Evolutionary conservation across 202 grass and related monocot species (phyloP).

Genomic region (Cymbopogon flexuosus): DNA sequence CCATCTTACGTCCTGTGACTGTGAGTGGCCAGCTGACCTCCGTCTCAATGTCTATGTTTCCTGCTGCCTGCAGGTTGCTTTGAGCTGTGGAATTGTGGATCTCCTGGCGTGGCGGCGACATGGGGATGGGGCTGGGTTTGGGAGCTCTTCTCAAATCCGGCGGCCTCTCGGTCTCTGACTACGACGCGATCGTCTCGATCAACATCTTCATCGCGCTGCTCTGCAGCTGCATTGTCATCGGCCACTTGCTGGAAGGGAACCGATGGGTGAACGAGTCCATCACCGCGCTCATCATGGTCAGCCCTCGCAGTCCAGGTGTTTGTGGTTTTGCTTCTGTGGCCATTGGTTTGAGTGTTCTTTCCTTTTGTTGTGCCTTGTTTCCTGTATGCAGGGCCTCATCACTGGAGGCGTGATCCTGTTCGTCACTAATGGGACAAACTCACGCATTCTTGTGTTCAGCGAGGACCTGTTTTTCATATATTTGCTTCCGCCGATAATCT

Average conservation of each 20-base stretch:
- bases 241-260: slow-evolving; percentile 82
- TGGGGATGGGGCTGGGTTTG: slow-evolving; percentile 49
- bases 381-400: slow-evolving; percentile 51
- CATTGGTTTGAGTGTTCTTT: not conserved
- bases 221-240: slow-evolving; percentile 79
- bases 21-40: not conserved
- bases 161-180: slow-evolving; percentile 30
- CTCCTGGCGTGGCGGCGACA: slow-evolving; percentile 17
- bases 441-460: slow-evolving; percentile 69
- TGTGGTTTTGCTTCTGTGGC: slow-evolving; percentile 1
- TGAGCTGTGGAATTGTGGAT: slow-evolving; percentile 18
- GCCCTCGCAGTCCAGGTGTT: slow-evolving; percentile 21
- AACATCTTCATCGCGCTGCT: slow-evolving; percentile 81
- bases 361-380: not conserved
- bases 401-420: slow-evolving; percentile 67
- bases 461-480: slow-evolving; percentile 93
- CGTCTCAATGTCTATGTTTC: not conserved
- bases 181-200: slow-evolving; percentile 66
- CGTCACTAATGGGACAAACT: slow-evolving; percentile 46
- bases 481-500: slow-evolving; percentile 91
- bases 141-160: slow-evolving; percentile 29
- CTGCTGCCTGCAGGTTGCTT: slow-evolving; percentile 5
- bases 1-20: not conserved
- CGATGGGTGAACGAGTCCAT: slow-evolving; percentile 79
- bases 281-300: slow-evolving; percentile 61